Evolutionary conservation across 2,329 filamentous ascomycete species (phyloP).

Genomic region (Diaporthe sp.): DNA sequence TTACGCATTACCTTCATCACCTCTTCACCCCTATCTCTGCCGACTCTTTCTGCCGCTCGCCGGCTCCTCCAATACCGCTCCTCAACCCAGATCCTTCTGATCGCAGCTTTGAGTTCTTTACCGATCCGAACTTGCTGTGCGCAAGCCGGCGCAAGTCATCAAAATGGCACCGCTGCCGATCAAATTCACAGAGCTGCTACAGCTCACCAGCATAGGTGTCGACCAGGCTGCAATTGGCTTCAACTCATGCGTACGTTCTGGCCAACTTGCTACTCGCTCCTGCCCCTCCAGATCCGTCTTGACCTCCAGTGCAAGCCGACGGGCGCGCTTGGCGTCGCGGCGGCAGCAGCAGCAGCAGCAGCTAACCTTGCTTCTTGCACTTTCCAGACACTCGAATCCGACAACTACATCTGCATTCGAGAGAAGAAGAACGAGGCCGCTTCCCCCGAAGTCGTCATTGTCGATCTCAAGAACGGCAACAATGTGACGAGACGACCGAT

Average conservation of each 20-base stretch:
- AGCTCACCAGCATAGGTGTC: conserved; percentile 50
- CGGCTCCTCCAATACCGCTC: neutral
- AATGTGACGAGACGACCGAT: conserved; percentile 94
- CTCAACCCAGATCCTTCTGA: neutral
- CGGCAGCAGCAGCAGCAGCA: neutral
- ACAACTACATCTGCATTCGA: conserved; percentile 94
- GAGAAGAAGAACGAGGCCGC: conserved; percentile 89
- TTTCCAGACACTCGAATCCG: conserved; percentile 92
- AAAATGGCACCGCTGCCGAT: conserved; percentile 51
- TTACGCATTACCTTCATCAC: neutral
- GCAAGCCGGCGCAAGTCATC: conserved; percentile 45
- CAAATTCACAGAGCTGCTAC: conserved; percentile 54
- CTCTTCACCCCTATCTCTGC: neutral
- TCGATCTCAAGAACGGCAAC: conserved; percentile 98
- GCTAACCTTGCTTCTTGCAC: conserved; percentile 32
- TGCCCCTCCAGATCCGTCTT: neutral
- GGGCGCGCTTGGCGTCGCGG: neutral
- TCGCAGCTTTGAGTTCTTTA: conserved; percentile 19
- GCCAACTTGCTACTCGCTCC: conserved; percentile 31
- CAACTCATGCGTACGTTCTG: conserved; percentile 80
- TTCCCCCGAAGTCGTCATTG: conserved; percentile 93
- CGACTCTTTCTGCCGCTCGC: neutral
- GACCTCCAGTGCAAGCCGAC: conserved; percentile 38
- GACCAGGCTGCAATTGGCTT: conserved; percentile 74
- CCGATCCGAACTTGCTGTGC: conserved; percentile 37